Conservation (phyloP, 2,329 filamentous ascomycete species). For the Rutstroemia sp. region DNA sequence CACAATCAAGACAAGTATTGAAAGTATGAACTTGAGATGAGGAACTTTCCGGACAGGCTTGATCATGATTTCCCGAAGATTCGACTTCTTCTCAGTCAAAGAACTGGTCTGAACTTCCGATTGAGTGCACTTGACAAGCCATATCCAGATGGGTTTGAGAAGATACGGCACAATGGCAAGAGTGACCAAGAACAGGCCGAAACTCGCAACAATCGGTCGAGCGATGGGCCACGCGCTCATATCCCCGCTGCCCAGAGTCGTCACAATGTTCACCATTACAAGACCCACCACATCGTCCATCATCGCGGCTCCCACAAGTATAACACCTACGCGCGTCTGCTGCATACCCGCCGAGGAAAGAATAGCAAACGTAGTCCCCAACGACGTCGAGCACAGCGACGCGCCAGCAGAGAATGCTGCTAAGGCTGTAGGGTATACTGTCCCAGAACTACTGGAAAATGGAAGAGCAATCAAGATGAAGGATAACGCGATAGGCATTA, state of each 20-base stretch:
- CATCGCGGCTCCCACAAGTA: conserved; percentile 68
- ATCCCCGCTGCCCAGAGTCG: conserved; percentile 44
- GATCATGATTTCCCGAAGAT: background rate
- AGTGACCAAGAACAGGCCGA: conserved; percentile 18
- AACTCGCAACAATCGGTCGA: conserved; percentile 18
- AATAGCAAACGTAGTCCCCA: conserved; percentile 64
- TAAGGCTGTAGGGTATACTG: conserved; percentile 17
- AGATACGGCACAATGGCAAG: conserved; percentile 11
- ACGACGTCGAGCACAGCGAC: conserved; percentile 64
- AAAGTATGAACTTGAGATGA: conserved; percentile 17
- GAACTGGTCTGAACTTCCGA: background rate
- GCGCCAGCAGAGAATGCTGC: conserved; percentile 63
- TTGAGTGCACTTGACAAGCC: background rate
- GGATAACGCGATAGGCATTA: conserved; percentile 55
- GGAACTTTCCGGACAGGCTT: conserved; percentile 5
- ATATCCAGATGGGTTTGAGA: conserved; percentile 14
- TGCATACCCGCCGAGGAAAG: conserved; percentile 52
- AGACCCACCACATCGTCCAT: conserved; percentile 75
- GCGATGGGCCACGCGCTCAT: conserved; percentile 14
- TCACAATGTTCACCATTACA: conserved; percentile 70
- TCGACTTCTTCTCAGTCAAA: background rate
- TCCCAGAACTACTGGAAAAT: conserved; percentile 17
- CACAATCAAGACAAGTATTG: conserved; percentile 12
- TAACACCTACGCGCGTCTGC: conserved; percentile 48
- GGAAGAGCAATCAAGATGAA: conserved; percentile 36